Conservation (phyloP, 2,329 filamentous ascomycete species). For the Trichophyton benhamiae region DNA sequence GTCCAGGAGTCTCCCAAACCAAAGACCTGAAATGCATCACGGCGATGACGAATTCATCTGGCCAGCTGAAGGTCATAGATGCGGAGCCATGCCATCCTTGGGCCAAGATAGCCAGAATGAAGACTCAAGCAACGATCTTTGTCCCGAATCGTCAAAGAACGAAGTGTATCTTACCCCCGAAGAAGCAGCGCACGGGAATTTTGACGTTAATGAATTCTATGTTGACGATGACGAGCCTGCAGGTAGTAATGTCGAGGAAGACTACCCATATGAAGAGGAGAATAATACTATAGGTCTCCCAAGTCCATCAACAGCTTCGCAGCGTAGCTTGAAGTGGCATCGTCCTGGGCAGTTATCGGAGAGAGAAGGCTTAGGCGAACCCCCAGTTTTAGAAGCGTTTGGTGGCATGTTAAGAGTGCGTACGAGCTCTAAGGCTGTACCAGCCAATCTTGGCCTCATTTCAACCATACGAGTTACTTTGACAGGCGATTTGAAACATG, state of each 20-base stretch:
- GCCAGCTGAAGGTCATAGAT: not conserved
- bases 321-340: slow-evolving; percentile 15
- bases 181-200: not conserved
- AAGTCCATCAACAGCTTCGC: slow-evolving; percentile 16
- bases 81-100: not conserved
- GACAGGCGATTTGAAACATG: not conserved
- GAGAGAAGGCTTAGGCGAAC: not conserved
- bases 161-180: not conserved
- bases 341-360: slow-evolving; percentile 10
- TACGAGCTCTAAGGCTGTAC: not conserved
- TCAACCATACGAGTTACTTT: slow-evolving; percentile 1
- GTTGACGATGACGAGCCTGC: not conserved
- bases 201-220: not conserved
- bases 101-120: not conserved
- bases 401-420: slow-evolving; percentile 3
- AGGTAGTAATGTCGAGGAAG: not conserved
- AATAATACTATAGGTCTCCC: slow-evolving; percentile 10
- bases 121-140: not conserved
- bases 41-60: not conserved
- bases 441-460: slow-evolving; percentile 3
- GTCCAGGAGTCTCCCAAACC: no score
- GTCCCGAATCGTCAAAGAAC: not conserved
- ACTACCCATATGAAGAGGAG: not conserved
- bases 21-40: not conserved
- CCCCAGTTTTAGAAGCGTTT: slow-evolving; percentile 1